phyloP scores from a whole-genome alignment of 2,329 filamentous ascomycete species.

The Penicillium psychrosexuale region DNA sequence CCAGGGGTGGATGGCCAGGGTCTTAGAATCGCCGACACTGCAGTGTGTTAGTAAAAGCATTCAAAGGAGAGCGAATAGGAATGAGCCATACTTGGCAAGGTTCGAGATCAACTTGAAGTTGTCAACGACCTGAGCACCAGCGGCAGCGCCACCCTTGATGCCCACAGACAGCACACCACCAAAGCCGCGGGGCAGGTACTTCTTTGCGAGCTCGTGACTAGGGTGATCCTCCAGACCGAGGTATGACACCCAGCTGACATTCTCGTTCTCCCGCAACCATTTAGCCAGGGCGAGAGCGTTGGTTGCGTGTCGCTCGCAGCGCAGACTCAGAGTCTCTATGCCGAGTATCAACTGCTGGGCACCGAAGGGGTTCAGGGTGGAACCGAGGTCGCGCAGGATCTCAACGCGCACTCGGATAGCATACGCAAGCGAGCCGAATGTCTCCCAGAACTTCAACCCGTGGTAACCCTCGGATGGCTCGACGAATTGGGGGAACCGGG shows the following conservation, averaged over 20 bases:
- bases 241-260: slow-evolving; percentile 93
- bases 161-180: slow-evolving; percentile 92
- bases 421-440: slow-evolving; percentile 81
- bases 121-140: slow-evolving; percentile 85
- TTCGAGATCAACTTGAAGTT: slow-evolving; percentile 94
- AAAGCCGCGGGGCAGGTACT: slow-evolving; percentile 78
- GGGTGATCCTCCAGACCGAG: slow-evolving; percentile 80
- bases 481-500: slow-evolving; percentile 87
- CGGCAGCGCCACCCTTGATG: slow-evolving; percentile 80
- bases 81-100: slow-evolving; percentile 67
- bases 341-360: slow-evolving; percentile 90
- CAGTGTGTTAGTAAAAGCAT: background rate
- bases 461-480: slow-evolving; percentile 86
- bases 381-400: slow-evolving; percentile 81
- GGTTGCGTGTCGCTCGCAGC: slow-evolving; percentile 79
- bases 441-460: slow-evolving; percentile 90
- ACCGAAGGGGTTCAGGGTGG: slow-evolving; percentile 80
- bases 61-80: background rate
- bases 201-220: slow-evolving; percentile 76
- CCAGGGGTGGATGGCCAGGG: slow-evolving; percentile 91
- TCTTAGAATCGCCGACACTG: slow-evolving; percentile 87
- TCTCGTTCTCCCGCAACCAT: slow-evolving; percentile 77
- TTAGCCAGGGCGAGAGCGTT: slow-evolving; percentile 77
- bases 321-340: slow-evolving; percentile 82
- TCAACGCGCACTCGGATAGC: slow-evolving; percentile 85